Evolutionary conservation across 1,284 basidiomycete species (phyloP).

Genomic region (Xerocomus amazonicus): DNA sequence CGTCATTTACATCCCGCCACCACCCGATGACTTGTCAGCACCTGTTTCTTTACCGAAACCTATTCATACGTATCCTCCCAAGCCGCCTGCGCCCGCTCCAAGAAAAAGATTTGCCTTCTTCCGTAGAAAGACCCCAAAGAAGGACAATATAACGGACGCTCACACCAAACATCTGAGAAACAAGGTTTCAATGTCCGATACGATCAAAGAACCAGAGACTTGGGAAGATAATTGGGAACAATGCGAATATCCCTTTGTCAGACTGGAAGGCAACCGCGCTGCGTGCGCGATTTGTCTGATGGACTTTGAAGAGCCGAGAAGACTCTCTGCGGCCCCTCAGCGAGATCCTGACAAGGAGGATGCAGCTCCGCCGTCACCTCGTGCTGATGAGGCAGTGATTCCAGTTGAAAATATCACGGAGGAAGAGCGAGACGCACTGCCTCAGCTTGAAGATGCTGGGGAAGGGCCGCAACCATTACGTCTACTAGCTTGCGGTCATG

Average conservation of each 20-base stretch:
- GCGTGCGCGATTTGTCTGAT: slow-evolving; percentile 77
- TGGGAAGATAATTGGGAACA: slow-evolving; percentile 58
- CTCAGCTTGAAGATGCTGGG: slow-evolving; percentile 64
- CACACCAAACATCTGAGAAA: slow-evolving; percentile 17
- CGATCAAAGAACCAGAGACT: slow-evolving; percentile 39
- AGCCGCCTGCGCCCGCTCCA: slow-evolving; percentile 27
- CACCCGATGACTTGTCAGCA: slow-evolving; percentile 48
- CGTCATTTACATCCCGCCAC: slow-evolving; percentile 77
- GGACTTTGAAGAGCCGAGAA: slow-evolving; percentile 75
- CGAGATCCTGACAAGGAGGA: slow-evolving; percentile 21
- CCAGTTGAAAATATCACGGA: slow-evolving; percentile 40
- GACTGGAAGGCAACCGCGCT: slow-evolving; percentile 74
- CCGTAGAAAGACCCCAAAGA: slow-evolving; percentile 32
- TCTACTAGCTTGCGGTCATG: slow-evolving; percentile 71
- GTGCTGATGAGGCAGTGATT: slow-evolving; percentile 26
- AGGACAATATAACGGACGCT: slow-evolving; percentile 19
- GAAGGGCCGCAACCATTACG: slow-evolving; percentile 71
- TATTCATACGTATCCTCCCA: slow-evolving; percentile 58
- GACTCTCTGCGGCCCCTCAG: slow-evolving; percentile 31
- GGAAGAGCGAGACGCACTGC: slow-evolving; percentile 37
- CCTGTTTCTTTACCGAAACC: slow-evolving; percentile 42
- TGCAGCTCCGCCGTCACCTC: slow-evolving; percentile 8
- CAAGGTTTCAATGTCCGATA: slow-evolving; percentile 21
- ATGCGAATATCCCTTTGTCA: slow-evolving; percentile 57
- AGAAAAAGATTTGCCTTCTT: slow-evolving; percentile 54